A percentile compares a stretch with the other conserved stretches of the same genome.
phyloP scores from a whole-genome alignment of 169 alveolate species.

The Plasmodium malariae region DNA sequence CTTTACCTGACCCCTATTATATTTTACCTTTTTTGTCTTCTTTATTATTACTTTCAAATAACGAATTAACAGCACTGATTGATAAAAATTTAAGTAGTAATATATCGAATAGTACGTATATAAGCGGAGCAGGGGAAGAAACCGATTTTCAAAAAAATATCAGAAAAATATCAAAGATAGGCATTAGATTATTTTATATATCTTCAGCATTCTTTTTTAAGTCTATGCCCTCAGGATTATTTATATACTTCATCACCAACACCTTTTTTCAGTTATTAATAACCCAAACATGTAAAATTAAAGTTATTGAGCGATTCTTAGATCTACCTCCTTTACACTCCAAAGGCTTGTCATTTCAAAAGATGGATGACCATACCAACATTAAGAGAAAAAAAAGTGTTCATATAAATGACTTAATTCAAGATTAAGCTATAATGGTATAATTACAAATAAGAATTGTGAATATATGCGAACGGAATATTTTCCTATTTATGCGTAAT shows the following conservation, averaged over 20 bases:
- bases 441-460: too few relatives aligned
- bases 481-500: too few relatives aligned
- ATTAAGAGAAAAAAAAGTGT: conserved; percentile 6
- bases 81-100: conserved; percentile 35
- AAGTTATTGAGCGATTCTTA: conserved; percentile 36
- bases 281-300: conserved; percentile 62
- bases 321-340: conserved; percentile 63
- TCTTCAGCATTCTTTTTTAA: conserved; percentile 57
- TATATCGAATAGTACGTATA: neutral
- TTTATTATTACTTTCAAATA: conserved; percentile 76
- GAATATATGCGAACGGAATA: neutral
- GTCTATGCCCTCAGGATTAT: conserved; percentile 72
- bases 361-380: neutral
- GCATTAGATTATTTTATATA: conserved; percentile 54
- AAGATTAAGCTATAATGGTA: conserved; percentile 19
- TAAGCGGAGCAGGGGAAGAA: too few relatives aligned
- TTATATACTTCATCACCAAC: conserved; percentile 55
- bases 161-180: conserved; percentile 24
- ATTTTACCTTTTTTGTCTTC: conserved; percentile 79
- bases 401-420: conserved; percentile 45
- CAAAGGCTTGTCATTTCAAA: conserved; percentile 23
- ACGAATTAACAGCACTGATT: conserved; percentile 64
- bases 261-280: conserved; percentile 51
- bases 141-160: conserved; percentile 68
- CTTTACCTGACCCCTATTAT: conserved; percentile 86